These are phyloP conservation scores for Suillus weaverae DNA, from an alignment of 768 basidiomycete species.

Conservation along the genomic window DNA sequence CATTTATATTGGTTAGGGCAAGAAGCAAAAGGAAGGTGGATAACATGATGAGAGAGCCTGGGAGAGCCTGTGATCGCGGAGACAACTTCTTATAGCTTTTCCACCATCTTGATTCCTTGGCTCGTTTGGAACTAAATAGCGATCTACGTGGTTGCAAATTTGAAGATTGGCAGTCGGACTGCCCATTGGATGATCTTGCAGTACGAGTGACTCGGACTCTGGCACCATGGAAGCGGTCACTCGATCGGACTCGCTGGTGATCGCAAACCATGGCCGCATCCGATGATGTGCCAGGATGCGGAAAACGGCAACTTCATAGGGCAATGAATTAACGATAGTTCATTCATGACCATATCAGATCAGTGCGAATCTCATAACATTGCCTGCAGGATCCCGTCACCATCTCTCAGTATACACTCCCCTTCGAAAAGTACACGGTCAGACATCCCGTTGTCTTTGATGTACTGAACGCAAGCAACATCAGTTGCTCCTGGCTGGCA, in stretches of 20 bases:
- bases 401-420: slow-evolving; percentile 78
- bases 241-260: neutral
- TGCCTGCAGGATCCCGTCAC: slow-evolving; percentile 51
- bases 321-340: neutral
- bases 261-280: neutral
- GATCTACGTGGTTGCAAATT: neutral
- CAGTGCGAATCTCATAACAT: slow-evolving; percentile 16
- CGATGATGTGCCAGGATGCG: neutral
- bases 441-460: slow-evolving; percentile 61
- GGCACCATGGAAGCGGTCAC: slow-evolving; percentile 11
- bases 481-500: slow-evolving; percentile 88
- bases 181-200: neutral
- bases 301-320: neutral
- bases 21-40: neutral
- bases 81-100: neutral
- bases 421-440: slow-evolving; percentile 80
- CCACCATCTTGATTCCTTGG: neutral
- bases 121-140: neutral
- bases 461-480: slow-evolving; percentile 57
- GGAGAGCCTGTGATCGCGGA: no score
- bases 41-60: neutral
- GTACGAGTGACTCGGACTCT: neutral
- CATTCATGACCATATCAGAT: neutral
- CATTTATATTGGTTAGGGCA: neutral
- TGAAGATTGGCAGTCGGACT: neutral